These are phyloP conservation scores for Fistulifera pelliculosa DNA, from an alignment of 108 stramenopile genomes.

Conservation along the genomic window DNA sequence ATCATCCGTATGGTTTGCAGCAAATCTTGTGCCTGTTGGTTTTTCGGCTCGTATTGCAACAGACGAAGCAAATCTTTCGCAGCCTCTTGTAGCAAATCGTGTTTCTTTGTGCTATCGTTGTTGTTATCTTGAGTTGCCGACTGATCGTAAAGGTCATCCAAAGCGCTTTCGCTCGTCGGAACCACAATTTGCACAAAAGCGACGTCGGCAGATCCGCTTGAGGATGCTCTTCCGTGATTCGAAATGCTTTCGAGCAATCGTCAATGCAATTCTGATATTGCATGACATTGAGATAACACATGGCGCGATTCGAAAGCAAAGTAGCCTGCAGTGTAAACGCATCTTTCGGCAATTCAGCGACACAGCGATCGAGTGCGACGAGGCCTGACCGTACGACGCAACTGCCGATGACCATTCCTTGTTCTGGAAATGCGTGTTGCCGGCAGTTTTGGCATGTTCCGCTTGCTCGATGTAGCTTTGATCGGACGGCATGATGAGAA, in stretches of 20 bases:
- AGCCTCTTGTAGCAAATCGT: constrained; percentile 43
- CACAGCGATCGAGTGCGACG: constrained; percentile 25
- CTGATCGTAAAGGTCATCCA: constrained; percentile 7
- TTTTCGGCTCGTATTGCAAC: constrained; percentile 54
- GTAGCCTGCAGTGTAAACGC: constrained; percentile 25
- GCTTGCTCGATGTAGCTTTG: constrained; percentile 14
- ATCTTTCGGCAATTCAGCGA: constrained; percentile 1
- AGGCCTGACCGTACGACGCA: constrained; percentile 32
- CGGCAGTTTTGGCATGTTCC: constrained; percentile 47
- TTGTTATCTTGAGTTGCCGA: constrained; percentile 21
- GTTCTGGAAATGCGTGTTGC: constrained; percentile 63
- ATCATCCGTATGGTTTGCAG: constrained; percentile 41
- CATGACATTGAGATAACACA: constrained; percentile 50
- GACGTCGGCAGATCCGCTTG: constrained; percentile 14
- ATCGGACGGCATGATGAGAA: constrained; percentile 28
- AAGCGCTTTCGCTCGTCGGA: constrained; percentile 66
- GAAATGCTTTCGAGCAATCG: constrained; percentile 56
- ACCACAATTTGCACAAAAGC: constrained; percentile 57
- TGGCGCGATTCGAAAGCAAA: constrained; percentile 68
- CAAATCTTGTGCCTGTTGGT: constrained; percentile 55
- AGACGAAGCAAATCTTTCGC: constrained; percentile 61
- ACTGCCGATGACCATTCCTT: constrained; percentile 38
- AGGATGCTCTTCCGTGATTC: constrained; percentile 8
- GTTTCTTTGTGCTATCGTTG: constrained; percentile 13
- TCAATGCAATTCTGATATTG: constrained; percentile 43